Base-by-base conservation (phyloP, 768 basidiomycete species). In the Boletus edulis region DNA sequence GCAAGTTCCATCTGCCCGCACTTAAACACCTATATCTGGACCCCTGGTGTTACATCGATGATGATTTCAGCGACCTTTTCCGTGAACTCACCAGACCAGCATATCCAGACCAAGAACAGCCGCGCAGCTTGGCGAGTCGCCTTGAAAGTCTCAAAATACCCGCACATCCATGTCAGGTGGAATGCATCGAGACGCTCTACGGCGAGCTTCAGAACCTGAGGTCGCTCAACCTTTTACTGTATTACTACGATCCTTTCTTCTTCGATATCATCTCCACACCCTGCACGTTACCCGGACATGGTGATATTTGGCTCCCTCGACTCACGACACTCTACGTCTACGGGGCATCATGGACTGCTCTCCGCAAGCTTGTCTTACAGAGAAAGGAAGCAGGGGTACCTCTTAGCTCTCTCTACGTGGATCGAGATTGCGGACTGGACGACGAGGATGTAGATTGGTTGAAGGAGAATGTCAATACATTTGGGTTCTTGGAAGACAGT, bases 141-240 rank as follows among this genome's bases (percentile, higher is more conserved):
- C 66, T 90, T 45, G 73, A 80, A 49, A 68, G 73, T 53, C 72
- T 89, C 48, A 82, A 83, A 63, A 67, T 90, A 40, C 64, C 73
- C 1, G 77, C 76, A 15, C 69, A 87, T 39, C 77, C 77, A 1
- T 82, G 80, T 62, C 67, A 70, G 49, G 32, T 53, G n/a, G 50
- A 61, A 0, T 67, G 68, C 27, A 56, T 74, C 17, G 7, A n/a
- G 7, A n/a, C 5, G 13, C 27, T 87, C 62, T 76, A 81, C 51
- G 68, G 60, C 18, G 77, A 83, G 58, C 73, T 88, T 22, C 66
- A 60, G 3, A 77, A 77, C 46, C 67, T 90, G 22, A 68, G 72
- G 55, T 56, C 64, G 44, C 67, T 89, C 48, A 68, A 69, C 17
- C 11, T 39, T n/a, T 27, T 17, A 11, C 13, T n/a, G 0, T 6